phyloP scores from a whole-genome alignment of 2,329 filamentous ascomycete genomes.

The Ceratocystis diversiconidia region DNA sequence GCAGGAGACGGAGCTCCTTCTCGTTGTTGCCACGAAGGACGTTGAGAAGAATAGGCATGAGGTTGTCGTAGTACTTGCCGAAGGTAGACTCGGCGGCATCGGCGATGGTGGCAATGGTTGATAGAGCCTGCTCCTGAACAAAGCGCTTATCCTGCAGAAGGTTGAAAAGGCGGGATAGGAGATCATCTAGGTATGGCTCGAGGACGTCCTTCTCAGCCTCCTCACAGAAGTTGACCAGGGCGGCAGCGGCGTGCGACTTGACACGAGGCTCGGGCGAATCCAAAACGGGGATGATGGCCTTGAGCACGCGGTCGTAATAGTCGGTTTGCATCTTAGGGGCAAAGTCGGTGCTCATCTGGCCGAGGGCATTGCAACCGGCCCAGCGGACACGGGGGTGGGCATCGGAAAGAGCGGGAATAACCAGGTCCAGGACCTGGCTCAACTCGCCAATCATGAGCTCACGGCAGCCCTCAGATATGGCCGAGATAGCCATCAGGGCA shows the following conservation, averaged over 20 bases:
- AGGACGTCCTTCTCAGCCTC: constrained; percentile 86
- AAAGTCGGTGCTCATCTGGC: constrained; percentile 99
- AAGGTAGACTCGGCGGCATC: constrained; percentile 94
- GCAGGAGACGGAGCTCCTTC: constrained; percentile 79
- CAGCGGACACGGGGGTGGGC: constrained; percentile 88
- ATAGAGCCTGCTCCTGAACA: constrained; percentile 93
- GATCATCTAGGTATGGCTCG: constrained; percentile 81
- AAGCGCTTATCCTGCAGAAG: constrained; percentile 87
- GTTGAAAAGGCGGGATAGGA: constrained; percentile 72
- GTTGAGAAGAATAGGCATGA: constrained; percentile 89
- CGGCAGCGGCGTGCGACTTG: constrained; percentile 93
- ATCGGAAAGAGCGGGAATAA: constrained; percentile 83
- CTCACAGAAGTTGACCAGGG: constrained; percentile 96
- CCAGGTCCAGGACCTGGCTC: constrained; percentile 82
- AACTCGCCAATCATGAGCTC: constrained; percentile 93
- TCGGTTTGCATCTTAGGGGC: constrained; percentile 96
- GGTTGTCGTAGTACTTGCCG: constrained; percentile 81
- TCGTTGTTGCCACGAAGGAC: constrained; percentile 81
- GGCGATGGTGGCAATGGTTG: constrained; percentile 96
- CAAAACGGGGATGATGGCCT: constrained; percentile 82
- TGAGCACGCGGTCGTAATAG: constrained; percentile 76
- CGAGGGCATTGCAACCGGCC: constrained; percentile 95
- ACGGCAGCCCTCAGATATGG: constrained; percentile 92
- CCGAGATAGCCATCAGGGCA: constrained; percentile 95
- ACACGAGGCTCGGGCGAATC: constrained; percentile 83